phyloP scores from a whole-genome alignment of 169 alveolate species.

The Plasmodium inui region DNA sequence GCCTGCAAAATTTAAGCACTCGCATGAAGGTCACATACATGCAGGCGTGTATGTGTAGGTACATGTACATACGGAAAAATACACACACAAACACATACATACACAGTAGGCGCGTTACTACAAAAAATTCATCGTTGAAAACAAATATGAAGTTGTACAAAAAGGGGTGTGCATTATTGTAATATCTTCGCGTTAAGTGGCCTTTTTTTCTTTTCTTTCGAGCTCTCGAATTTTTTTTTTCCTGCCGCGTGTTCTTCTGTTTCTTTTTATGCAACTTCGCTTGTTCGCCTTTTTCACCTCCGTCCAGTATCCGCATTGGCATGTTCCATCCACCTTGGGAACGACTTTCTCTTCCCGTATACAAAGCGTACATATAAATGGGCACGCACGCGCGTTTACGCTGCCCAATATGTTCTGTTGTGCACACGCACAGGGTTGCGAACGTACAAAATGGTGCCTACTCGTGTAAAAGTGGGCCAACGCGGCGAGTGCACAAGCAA shows the following conservation, averaged over 20 bases:
- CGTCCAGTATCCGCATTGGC: not conserved
- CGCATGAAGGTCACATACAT: slow-evolving; percentile 6
- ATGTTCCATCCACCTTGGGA: not conserved
- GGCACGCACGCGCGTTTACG: not conserved
- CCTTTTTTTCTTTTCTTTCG: not conserved
- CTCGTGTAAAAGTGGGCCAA: not conserved
- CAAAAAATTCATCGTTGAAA: slow-evolving; percentile 42
- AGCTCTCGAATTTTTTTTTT: not conserved
- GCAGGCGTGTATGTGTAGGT: slow-evolving; percentile 1
- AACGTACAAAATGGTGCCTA: not conserved
- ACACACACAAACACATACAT: not conserved
- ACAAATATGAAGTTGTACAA: slow-evolving; percentile 21
- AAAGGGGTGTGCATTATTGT: not conserved
- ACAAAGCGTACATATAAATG: not conserved
- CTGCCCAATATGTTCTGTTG: not conserved
- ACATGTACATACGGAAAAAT: slow-evolving; percentile 9
- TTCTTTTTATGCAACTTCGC: not conserved
- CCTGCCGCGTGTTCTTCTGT: not conserved
- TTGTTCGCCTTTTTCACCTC: not conserved
- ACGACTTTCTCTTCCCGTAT: not conserved
- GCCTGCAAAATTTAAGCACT: slow-evolving; percentile 11
- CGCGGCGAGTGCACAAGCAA: not conserved
- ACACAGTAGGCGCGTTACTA: not conserved
- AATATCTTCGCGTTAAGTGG: not conserved
- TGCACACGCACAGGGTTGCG: not conserved